Percentiles rank a stretch among this genome's conserved stretches.
Conservation (phyloP, 2,329 filamentous ascomycete species). For the Xylariaceae sp. region DNA sequence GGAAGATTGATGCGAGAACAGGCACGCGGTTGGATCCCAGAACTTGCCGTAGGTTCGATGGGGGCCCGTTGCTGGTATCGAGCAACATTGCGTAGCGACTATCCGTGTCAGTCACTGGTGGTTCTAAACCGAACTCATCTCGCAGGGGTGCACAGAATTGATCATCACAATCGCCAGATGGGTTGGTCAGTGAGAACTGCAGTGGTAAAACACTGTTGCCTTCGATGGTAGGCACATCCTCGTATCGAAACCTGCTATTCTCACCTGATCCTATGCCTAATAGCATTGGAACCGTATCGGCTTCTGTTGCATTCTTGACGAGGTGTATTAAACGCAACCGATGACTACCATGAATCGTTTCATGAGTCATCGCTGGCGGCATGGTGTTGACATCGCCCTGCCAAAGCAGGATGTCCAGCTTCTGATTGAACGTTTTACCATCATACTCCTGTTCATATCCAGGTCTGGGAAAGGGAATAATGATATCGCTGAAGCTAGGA, state of each 20-base stretch:
- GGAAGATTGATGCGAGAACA: slow-evolving; percentile 66
- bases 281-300: slow-evolving; percentile 49
- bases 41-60: slow-evolving; percentile 54
- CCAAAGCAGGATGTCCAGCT: slow-evolving; percentile 66
- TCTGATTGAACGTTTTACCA: slow-evolving; percentile 50
- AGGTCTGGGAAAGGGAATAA: slow-evolving; percentile 57
- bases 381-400: slow-evolving; percentile 59
- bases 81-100: slow-evolving; percentile 68
- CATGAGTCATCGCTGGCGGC: slow-evolving; percentile 39
- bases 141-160: slow-evolving; percentile 45
- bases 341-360: slow-evolving; percentile 62
- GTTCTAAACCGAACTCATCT: slow-evolving; percentile 45
- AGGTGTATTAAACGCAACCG: slow-evolving; percentile 67
- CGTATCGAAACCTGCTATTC: slow-evolving; percentile 48
- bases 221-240: slow-evolving; percentile 46
- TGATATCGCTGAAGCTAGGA: slow-evolving; percentile 67
- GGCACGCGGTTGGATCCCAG: slow-evolving; percentile 63
- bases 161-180: slow-evolving; percentile 50
- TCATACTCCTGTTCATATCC: slow-evolving; percentile 47
- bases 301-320: slow-evolving; percentile 51
- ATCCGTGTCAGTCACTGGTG: slow-evolving; percentile 55
- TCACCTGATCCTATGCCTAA: slow-evolving; percentile 41
- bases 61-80: slow-evolving; percentile 65
- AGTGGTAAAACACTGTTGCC: slow-evolving; percentile 51
- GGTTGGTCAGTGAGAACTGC: slow-evolving; percentile 55